phyloP scores from a whole-genome alignment of 2,329 filamentous ascomycete species.

The Dothiorella sarmentorum region DNA sequence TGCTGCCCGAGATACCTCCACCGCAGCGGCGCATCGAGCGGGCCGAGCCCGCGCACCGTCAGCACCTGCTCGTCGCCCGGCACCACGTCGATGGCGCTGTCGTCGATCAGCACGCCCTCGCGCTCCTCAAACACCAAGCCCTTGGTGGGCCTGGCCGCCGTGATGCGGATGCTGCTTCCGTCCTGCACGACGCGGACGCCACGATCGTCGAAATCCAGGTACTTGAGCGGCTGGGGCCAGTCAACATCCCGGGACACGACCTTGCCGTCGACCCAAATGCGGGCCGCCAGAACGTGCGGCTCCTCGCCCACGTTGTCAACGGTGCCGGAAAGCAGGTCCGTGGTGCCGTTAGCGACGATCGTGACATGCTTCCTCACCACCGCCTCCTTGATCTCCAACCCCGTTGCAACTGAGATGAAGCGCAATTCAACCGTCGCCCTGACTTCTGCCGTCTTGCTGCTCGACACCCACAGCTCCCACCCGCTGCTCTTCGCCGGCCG shows the following conservation, averaged over 20 bases:
- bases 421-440: slow-evolving; percentile 50
- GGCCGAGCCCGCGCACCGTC: slow-evolving; percentile 40
- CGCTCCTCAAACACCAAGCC: slow-evolving; percentile 60
- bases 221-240: slow-evolving; percentile 61
- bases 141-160: slow-evolving; percentile 53
- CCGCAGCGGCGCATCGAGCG: slow-evolving; percentile 37
- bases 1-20: slow-evolving; percentile 46
- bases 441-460: slow-evolving; percentile 44
- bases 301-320: slow-evolving; percentile 53
- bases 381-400: slow-evolving; percentile 52
- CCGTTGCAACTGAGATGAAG: slow-evolving; percentile 54
- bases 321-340: slow-evolving; percentile 48
- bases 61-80: slow-evolving; percentile 56
- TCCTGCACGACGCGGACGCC: slow-evolving; percentile 42
- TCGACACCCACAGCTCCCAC: slow-evolving; percentile 57
- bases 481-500: slow-evolving; percentile 52
- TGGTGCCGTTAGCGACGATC: slow-evolving; percentile 54
- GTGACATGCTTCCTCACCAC: slow-evolving; percentile 47
- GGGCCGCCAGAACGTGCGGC: slow-evolving; percentile 54
- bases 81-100: slow-evolving; percentile 57
- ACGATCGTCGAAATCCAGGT: slow-evolving; percentile 52
- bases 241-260: slow-evolving; percentile 55
- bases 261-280: slow-evolving; percentile 51
- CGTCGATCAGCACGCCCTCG: slow-evolving; percentile 51
- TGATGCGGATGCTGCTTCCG: slow-evolving; percentile 39